A percentile compares a stretch with the other conserved stretches of the same genome.
phyloP scores from a whole-genome alignment of 129 eudicot species.

The Escallonia rubra region DNA sequence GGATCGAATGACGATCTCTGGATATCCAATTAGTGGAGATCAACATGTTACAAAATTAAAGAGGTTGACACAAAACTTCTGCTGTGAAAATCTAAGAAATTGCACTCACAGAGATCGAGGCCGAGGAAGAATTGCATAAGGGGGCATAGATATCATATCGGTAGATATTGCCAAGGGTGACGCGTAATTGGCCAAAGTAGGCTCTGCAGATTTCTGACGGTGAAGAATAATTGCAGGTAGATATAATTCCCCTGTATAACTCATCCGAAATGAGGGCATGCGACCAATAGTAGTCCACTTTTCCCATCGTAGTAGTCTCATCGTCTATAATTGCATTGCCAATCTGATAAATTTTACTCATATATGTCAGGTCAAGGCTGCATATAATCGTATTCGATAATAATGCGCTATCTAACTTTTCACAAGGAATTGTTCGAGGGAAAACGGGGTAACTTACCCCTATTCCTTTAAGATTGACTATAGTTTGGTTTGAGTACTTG shows the following conservation, averaged over 20 bases:
- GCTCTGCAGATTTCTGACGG: neutral
- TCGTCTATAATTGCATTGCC: slow-evolving; percentile 6
- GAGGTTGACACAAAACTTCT: too few species aligned
- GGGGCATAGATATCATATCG: slow-evolving; percentile 21
- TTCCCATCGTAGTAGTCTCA: neutral
- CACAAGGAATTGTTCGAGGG: too few species aligned
- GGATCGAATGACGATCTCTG: slow-evolving; percentile 17
- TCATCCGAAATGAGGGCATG: slow-evolving; percentile 11
- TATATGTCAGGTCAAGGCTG: too few species aligned
- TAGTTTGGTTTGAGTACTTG: slow-evolving; percentile 28
- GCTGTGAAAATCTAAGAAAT: too few species aligned
- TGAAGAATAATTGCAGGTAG: slow-evolving; percentile 10
- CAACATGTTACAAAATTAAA: neutral
- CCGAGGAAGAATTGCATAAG: slow-evolving; percentile 1
- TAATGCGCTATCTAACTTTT: too few species aligned
- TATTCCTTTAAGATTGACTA: slow-evolving; percentile 37
- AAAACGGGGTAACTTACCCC: slow-evolving; percentile 23
- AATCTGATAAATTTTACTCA: neutral
- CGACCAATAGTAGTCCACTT: slow-evolving; percentile 1
- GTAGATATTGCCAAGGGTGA: neutral
- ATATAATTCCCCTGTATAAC: neutral
- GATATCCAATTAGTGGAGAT: neutral
- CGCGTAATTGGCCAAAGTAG: neutral
- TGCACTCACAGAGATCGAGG: slow-evolving; percentile 2
- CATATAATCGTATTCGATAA: too few species aligned